Base-by-base conservation (phyloP, 768 basidiomycete genomes). In the Termitomyces eurrhizus region DNA sequence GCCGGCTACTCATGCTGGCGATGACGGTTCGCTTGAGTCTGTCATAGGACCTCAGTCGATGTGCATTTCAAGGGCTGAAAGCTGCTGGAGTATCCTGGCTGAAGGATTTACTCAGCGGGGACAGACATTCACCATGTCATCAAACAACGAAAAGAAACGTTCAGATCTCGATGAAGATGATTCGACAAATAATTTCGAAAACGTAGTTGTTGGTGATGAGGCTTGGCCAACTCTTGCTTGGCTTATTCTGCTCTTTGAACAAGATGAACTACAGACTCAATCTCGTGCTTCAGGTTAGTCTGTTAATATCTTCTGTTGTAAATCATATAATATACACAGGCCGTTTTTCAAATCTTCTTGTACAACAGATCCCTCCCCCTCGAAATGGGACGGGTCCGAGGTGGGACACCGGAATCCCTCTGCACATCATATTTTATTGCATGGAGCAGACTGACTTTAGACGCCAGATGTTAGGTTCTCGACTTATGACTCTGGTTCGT, bases 191-290 rank as follows among this genome's bases (percentile, higher is more conserved):
- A 63, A 58, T 36, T 12, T 58, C 6, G 73, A 70, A 26, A 58
- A 70, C 41, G 62, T 66, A n/a, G 67, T 79, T 12, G 80, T 92
- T 26, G 83, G 82, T 26, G 78, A 82, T 51, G 75, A 86, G 62
- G 84, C 89, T 5, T 93, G 91, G 90, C 79, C 82, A 35, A 68
- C 87, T 45, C 77, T 93, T n/a, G 82, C 84, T 24, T 92, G 88
- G 87, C 64, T 92, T 0, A 57, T 93, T 12, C 68, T 73, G 24
- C 64, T 92, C 21, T 90, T 90, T 64, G 89, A 93, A 67, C 81
- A 80, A 63, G 89, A 92, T 61, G 85, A 90, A 65, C 62, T 65
- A 11, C 60, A 72, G 52, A 66, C 67, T 24, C 72, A 74, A 59
- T 63, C 64, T 16, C 70, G 72, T 59, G 76, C 75, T 54, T 67